Evolutionary conservation across 768 basidiomycete genomes (phyloP), one percentile per base, ranked within the genome.

Genomic region (Termitomyces sp.): DNA sequence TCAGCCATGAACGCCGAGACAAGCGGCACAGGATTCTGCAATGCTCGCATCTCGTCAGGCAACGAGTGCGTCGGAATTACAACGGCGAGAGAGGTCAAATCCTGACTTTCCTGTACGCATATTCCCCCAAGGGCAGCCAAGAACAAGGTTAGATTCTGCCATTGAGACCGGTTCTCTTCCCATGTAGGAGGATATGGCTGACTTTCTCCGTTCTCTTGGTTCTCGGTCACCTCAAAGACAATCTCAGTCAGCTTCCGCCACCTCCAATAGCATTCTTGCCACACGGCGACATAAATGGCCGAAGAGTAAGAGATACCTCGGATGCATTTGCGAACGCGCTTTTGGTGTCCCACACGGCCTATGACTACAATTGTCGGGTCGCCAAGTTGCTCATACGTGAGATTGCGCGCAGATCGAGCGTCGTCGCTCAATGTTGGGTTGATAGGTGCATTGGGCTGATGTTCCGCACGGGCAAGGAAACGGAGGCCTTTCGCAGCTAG

Each of bases 141-240:
- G 70, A 88, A 91, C 24, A 92, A 72, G 0, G 89, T 86, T 13
- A 92, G 73, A 66, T 94, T 92, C 64, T 90, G 87, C 93, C 94
- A 97, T 62, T 92, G 88, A 37, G 78, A 81, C 42, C 85, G 81
- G 62, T 84, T 79, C 20, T 92, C 90, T 90, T 74, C 62, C 59
- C 65, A 48, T 51, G 68, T 55, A 56, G 62, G 62, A 26, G 66
- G 64, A 29, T 64, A 51, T n/a, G 58, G 49, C 47, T 63, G 60
- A 34, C 29, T 70, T 64, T 57, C 69, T 65, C 5, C 66, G 68
- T 22, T 70, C 66, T 58, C 65, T 61, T 69, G 50, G 42, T 65
- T 60, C 63, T 77, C 75, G 20, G 66, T 68, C 20, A 72, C 54
- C 16, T 75, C 79, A 60, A 79, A 77, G 46, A 87, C 73, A 50